Base-by-base conservation (phyloP, 2,329 filamentous ascomycete genomes). In the Hymenoscyphus repandus region DNA sequence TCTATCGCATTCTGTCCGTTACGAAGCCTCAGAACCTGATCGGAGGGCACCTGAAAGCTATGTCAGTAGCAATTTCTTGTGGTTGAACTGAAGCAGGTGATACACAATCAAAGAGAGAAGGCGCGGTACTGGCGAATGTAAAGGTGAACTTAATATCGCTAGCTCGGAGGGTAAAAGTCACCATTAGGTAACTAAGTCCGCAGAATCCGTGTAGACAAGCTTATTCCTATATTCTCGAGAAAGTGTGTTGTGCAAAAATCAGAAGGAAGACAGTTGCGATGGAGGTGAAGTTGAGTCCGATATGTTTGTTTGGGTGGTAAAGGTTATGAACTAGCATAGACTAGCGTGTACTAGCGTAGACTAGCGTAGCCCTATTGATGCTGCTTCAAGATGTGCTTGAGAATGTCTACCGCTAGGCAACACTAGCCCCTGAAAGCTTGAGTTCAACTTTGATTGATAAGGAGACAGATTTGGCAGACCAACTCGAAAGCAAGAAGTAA, bases 1-100 rank as follows among this genome's bases (percentile, higher is more conserved):
- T 72, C 62, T 18, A 79, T 64, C 15, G 74, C 74, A 53, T 68
- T 66, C 42, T 66, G 60, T 15, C 77, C 77, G 62, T 77, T 74
- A 9, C 70, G 63, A 27, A 74, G 66, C 2, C 64, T 54, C 11
- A 75, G 56, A 3, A 80, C 65, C 31, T 72, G 63, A 32, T 74
- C 66, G 31, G 74, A 71, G 12, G 69, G 59, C 10, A 78, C 64
- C 77, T 80, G 41, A 36, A 36, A 11, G 34, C 47, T 37, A 31
- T n/a, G 31, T 50, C 34, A 50, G 37, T 40, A 12, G 30, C 22
- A 27, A 32, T n/a, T 13, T 36, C 15, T 18, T 27, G 11, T 43
- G 31, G n/a, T 15, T 32, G 13, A 32, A 31, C 30, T 45, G 31
- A 4, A 27, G 22, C 4, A 27, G 7, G 22, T 4, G 22, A 27